Evolutionary conservation across 768 basidiomycete species (phyloP), one percentile per base, ranked within the genome.

Genomic region (Trametes elegans): DNA sequence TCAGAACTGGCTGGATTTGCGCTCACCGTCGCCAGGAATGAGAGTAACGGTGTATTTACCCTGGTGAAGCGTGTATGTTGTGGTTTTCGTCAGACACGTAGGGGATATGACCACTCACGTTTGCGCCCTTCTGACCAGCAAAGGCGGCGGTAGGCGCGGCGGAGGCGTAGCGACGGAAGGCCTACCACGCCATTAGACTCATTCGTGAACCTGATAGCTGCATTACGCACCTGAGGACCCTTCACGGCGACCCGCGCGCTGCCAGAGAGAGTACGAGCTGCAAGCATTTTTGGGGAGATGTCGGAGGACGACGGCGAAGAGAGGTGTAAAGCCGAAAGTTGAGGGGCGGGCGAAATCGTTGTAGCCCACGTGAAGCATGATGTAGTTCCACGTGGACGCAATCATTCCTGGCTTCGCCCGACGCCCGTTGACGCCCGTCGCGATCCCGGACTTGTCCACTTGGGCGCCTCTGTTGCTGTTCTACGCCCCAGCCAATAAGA

Each of bases 21-120:
- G 57, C 81, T 62, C 55, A 95, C 95, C 95, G 70, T 98, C 96
- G 69, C 96, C 96, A 28, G 96, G 93, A 72, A 98, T 93, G 57
- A 98, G 77, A 38, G 97, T 98, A 53, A 98, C 95, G 29, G 87
- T 85, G 75, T 96, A 97, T 79, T 96, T 97, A 55, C 95, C 95
- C 95, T 98, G 61, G 4, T 48, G 31, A 7, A 61, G 10, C 24
- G 56, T 5, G 49, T 23, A 29, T 58, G 34, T 8, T 19, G 50
- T 29, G 58, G 49, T 50, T 21, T 40, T 47, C 21, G 35, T 1
- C 19, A n/a, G 53, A 13, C 14, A 21, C 21, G 31, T 18, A 42
- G n/a, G 32, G 45, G 31, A 27, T 42, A 35, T 19, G 49, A 45
- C 42, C n/a, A 55, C 90, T 71, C 68, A 95, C 94, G 72, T 89